Evolutionary conservation across 768 basidiomycete genomes (phyloP), one percentile per base, ranked within the genome.

Genomic region (Leccinum ochraceum): DNA sequence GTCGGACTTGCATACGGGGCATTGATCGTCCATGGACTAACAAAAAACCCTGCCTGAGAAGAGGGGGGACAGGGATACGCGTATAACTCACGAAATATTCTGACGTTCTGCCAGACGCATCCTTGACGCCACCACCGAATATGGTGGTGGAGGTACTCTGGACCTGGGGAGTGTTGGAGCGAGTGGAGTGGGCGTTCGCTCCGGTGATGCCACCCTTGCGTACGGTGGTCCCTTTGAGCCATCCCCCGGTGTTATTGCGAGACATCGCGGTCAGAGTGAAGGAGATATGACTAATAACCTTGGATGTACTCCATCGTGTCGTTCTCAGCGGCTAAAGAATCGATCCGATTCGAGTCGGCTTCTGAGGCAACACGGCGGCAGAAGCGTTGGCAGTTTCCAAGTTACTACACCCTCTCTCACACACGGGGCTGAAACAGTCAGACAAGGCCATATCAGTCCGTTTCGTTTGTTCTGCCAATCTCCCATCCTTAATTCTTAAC

Each of bases 1-100:
- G 74, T 99, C 97, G 44, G 93, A 95, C 75, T 94, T 94, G 81
- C 97, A 98, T 2, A 98, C 90, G 0, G 96, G 96, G 78, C 97
- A 99, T 71, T 92, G 88, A 74, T 99, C 97, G 62, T 93, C 90
- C 84, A 91, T 90, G 26, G 88, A 87, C 90, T 92, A 54, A 8
- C 54, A 26, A 16, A 36, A 16, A 56, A 2, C 17, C 36, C 49
- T 39, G 49, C 53, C 52, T 71, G 54, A 69, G 64, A 50, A 51
- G 50, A 28, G 7, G 0, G n/a, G 34, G 30, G 52, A 17, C 8
- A 26, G 28, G n/a, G 1, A 16, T 2, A 6, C 9, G 26, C 14
- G 4, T 46, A 26, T 13, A 11, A 80, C 88, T 69, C 65, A 93
- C 92, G 65, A 85, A 92, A 77, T 83, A 94, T 70, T 94, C 92